These are phyloP conservation scores for Solanum habrochaites DNA, from an alignment of 257 asterid species.

Conservation along the genomic window DNA sequence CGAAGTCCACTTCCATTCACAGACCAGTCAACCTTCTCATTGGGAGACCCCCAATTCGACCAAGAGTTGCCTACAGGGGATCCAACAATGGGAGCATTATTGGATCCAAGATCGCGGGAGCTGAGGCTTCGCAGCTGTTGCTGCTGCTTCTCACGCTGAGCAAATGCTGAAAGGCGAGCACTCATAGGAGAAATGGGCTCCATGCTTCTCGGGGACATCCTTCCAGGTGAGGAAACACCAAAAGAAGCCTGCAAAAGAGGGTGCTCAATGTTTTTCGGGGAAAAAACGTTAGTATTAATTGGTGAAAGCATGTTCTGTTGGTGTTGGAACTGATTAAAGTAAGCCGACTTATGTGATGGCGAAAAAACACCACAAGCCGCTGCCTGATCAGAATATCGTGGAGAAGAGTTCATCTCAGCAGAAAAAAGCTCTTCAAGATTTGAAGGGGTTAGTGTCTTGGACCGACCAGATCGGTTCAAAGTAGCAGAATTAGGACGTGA, in stretches of 20 bases:
- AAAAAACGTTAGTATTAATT: slow-evolving; percentile 48
- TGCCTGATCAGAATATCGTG: slow-evolving; percentile 64
- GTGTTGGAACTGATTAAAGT: slow-evolving; percentile 65
- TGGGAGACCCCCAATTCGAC: slow-evolving; percentile 70
- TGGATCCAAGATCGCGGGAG: slow-evolving; percentile 54
- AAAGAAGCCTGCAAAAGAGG: slow-evolving; percentile 68
- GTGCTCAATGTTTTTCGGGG: slow-evolving; percentile 68
- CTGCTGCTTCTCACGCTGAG: slow-evolving; percentile 62
- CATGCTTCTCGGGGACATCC: slow-evolving; percentile 70
- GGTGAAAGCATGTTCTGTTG: slow-evolving; percentile 68
- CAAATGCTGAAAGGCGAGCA: slow-evolving; percentile 40
- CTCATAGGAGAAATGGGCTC: slow-evolving; percentile 82
- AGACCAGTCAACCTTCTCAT: slow-evolving; percentile 65
- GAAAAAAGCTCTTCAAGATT: slow-evolving; percentile 85
- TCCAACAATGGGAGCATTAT: slow-evolving; percentile 24
- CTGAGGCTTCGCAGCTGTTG: slow-evolving; percentile 58
- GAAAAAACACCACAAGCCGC: slow-evolving; percentile 58
- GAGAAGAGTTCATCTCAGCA: slow-evolving; percentile 59
- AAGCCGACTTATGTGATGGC: slow-evolving; percentile 65
- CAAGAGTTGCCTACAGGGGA: slow-evolving; percentile 38
- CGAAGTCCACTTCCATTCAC: slow-evolving; percentile 45
- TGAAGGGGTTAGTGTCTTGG: slow-evolving; percentile 70
- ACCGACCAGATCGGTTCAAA: slow-evolving; percentile 40
- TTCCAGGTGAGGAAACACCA: slow-evolving; percentile 69
- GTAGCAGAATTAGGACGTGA: slow-evolving; percentile 37